These are phyloP conservation scores for Moniliella sp. DNA, from an alignment of 1,284 basidiomycete genomes.

Conservation along the genomic window DNA sequence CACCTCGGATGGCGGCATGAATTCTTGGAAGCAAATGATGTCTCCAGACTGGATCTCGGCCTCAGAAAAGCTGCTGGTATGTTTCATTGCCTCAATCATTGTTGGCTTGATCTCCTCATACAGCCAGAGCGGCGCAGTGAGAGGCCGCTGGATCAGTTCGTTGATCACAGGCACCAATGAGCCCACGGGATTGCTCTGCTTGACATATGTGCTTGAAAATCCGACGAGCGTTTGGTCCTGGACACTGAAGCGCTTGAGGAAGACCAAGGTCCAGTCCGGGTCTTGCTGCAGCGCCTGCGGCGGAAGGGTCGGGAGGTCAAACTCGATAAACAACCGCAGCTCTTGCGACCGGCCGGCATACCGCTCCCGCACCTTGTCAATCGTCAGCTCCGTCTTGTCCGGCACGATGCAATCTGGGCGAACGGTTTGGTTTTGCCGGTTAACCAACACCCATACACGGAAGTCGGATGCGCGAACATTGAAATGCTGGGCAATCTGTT, in stretches of 20 bases:
- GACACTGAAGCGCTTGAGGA: constrained; percentile 95
- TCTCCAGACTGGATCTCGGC: constrained; percentile 99
- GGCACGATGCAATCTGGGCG: constrained; percentile 87
- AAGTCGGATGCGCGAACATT: constrained; percentile 65
- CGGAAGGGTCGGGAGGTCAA: not conserved
- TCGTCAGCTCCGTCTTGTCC: constrained; percentile 64
- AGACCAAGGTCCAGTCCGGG: constrained; percentile 53
- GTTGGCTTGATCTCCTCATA: constrained; percentile 99
- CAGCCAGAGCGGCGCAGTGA: constrained; percentile 78
- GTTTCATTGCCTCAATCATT: constrained; percentile 98
- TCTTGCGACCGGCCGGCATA: constrained; percentile 92
- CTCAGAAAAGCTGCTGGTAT: constrained; percentile 75
- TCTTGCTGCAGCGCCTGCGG: constrained; percentile 5
- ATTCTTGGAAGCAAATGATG: constrained; percentile 96
- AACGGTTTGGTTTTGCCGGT: constrained; percentile 97
- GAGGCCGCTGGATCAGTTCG: constrained; percentile 84
- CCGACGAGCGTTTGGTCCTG: constrained; percentile 72
- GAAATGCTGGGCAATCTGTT: constrained; percentile 69
- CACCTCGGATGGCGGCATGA: constrained; percentile 71
- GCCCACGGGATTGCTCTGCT: constrained; percentile 64
- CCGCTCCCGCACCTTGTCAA: constrained; percentile 87
- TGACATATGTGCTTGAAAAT: constrained; percentile 71
- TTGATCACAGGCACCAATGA: constrained; percentile 70
- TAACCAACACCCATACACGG: constrained; percentile 88
- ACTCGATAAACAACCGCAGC: constrained; percentile 74